Evolutionary conservation across 345 rosid species (phyloP).

Genomic region (Murraya koenigii): DNA sequence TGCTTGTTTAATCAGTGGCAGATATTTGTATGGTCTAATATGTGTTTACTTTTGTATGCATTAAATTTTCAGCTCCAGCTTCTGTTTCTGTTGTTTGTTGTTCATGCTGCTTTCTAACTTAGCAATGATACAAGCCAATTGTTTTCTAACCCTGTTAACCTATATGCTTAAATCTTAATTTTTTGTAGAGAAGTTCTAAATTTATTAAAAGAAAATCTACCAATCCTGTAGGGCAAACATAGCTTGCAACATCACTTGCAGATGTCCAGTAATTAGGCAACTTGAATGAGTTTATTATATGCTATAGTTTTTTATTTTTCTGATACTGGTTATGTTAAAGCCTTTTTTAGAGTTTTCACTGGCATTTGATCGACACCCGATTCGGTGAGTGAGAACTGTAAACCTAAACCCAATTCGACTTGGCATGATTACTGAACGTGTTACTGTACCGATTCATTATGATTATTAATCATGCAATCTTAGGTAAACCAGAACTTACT

Average conservation of each 20-base stretch:
- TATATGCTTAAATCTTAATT: not conserved
- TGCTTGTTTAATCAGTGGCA: not conserved
- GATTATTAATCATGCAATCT: not conserved
- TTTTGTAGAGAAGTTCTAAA: not conserved
- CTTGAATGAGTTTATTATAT: not conserved
- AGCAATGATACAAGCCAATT: not conserved
- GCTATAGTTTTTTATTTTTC: not conserved
- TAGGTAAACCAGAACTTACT: not conserved
- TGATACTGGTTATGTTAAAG: not conserved
- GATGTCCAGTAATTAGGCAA: not conserved
- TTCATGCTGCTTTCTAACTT: not conserved
- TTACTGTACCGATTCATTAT: not conserved
- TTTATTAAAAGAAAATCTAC: not conserved
- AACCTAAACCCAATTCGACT: not conserved
- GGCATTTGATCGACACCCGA: not conserved
- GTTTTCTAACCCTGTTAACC: not conserved
- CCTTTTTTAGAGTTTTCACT: not conserved
- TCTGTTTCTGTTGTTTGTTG: not conserved
- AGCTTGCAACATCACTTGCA: not conserved
- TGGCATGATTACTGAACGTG: not conserved
- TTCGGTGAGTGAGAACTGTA: not conserved
- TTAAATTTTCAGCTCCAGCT: not conserved
- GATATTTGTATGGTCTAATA: not conserved
- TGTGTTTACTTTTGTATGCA: not conserved
- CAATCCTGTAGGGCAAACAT: not conserved